Evolutionary conservation across 2,329 filamentous ascomycete genomes (phyloP).

Genomic region (Colletotrichum sp.): DNA sequence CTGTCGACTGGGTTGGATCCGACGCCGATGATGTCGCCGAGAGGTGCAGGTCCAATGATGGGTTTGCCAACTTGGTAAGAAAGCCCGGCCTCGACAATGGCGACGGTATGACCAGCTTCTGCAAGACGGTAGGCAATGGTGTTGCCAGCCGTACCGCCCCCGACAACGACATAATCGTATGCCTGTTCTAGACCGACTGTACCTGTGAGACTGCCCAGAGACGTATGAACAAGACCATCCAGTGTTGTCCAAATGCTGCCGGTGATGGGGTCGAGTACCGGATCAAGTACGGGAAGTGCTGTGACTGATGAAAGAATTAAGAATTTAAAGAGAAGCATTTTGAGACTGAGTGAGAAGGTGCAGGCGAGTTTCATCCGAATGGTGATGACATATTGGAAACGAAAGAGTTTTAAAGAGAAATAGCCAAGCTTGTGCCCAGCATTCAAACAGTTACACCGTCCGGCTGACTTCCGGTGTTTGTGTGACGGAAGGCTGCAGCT

Average conservation of each 20-base stretch:
- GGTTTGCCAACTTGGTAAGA: slow-evolving; percentile 34
- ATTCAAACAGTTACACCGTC: background rate
- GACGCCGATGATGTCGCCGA: slow-evolving; percentile 25
- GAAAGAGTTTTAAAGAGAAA: background rate
- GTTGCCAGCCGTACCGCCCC: slow-evolving; percentile 43
- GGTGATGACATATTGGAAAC: background rate
- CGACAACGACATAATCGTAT: slow-evolving; percentile 28
- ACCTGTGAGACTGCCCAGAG: background rate
- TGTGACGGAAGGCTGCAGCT: background rate
- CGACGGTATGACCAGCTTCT: slow-evolving; percentile 31
- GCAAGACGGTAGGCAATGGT: slow-evolving; percentile 37
- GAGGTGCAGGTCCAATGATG: background rate
- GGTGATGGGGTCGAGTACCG: background rate
- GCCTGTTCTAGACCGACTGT: background rate
- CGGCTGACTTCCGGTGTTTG: background rate
- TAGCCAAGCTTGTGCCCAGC: background rate
- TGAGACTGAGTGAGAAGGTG: background rate
- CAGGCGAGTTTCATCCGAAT: background rate
- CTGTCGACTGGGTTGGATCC: slow-evolving; percentile 24
- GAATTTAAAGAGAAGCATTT: background rate
- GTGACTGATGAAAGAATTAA: background rate
- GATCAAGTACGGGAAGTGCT: background rate
- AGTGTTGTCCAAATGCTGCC: background rate
- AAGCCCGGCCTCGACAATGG: slow-evolving; percentile 41
- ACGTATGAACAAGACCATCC: background rate